Conservation (phyloP, 225 moss, liverwort and hornwort genomes). For the Pseudisothecium myosuroides region DNA sequence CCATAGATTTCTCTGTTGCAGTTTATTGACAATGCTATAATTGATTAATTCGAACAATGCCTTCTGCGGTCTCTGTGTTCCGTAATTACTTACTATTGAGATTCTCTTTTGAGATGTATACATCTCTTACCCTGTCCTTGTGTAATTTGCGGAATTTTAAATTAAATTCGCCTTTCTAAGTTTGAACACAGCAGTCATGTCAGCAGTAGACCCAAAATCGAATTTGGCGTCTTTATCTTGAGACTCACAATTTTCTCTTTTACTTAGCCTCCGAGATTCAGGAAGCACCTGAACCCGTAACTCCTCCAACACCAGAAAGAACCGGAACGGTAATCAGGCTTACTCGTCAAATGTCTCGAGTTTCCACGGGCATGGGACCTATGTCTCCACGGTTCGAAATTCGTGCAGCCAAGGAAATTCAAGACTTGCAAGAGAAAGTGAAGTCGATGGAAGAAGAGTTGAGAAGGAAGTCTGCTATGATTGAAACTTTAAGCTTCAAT, state of each 20-base stretch:
- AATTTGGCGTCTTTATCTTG: neutral
- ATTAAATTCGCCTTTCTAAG: neutral
- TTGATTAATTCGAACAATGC: neutral
- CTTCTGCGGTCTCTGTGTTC: neutral
- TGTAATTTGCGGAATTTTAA: neutral
- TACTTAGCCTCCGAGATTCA: conserved; percentile 20
- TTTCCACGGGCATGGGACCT: conserved; percentile 24
- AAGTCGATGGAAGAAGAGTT: conserved; percentile 29
- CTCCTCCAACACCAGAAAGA: conserved; percentile 26
- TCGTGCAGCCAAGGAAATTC: conserved; percentile 26
- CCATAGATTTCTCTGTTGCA: neutral
- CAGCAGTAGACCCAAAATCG: neutral
- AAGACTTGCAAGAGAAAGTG: conserved; percentile 35
- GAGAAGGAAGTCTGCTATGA: conserved; percentile 5
- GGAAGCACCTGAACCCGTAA: conserved; percentile 13
- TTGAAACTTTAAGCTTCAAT: neutral
- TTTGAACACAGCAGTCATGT: neutral
- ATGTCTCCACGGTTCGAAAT: conserved; percentile 24
- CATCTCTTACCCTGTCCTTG: neutral
- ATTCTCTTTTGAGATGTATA: neutral
- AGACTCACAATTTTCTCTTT: neutral
- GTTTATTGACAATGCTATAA: neutral
- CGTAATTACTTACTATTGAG: neutral
- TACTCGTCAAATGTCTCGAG: conserved; percentile 42
- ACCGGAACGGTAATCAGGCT: conserved; percentile 21